Conservation (phyloP, 2,329 filamentous ascomycete genomes). For the Botrytis fabae region DNA sequence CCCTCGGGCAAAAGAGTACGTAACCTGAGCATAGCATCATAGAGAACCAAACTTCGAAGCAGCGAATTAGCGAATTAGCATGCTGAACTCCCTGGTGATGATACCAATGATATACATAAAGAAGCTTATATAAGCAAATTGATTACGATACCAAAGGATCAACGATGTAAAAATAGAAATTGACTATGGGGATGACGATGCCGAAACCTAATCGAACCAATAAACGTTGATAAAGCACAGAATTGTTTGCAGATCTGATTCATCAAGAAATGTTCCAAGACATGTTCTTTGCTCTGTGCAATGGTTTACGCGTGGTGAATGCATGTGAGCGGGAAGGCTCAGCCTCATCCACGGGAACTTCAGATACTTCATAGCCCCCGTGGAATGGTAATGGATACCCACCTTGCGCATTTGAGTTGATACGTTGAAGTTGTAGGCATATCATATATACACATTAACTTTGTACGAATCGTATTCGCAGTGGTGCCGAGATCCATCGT, state of each 20-base stretch:
- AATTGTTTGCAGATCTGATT: conserved; percentile 3
- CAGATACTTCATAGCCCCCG: neutral
- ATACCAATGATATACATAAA: neutral
- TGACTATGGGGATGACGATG: neutral
- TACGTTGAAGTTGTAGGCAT: neutral
- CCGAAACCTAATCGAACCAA: conserved; percentile 7
- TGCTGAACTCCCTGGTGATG: neutral
- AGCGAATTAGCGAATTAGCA: neutral
- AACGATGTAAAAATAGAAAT: conserved; percentile 3
- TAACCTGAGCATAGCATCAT: neutral
- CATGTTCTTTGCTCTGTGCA: neutral
- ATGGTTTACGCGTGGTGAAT: conserved; percentile 7
- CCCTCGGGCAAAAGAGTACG: neutral
- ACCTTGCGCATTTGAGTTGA: neutral
- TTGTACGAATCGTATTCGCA: neutral
- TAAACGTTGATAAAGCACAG: neutral
- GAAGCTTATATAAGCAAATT: neutral
- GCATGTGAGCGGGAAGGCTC: conserved; percentile 15
- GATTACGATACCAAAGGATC: neutral
- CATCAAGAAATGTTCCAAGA: neutral
- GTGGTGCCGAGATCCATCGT: neutral
- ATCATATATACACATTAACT: neutral
- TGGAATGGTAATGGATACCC: neutral
- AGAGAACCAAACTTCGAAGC: neutral
- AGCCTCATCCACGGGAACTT: conserved; percentile 16